A percentile compares a stretch with the other conserved stretches of the same genome.
Conservation (phyloP, 306 rosid species). For the Trifolium dubium region DNA sequence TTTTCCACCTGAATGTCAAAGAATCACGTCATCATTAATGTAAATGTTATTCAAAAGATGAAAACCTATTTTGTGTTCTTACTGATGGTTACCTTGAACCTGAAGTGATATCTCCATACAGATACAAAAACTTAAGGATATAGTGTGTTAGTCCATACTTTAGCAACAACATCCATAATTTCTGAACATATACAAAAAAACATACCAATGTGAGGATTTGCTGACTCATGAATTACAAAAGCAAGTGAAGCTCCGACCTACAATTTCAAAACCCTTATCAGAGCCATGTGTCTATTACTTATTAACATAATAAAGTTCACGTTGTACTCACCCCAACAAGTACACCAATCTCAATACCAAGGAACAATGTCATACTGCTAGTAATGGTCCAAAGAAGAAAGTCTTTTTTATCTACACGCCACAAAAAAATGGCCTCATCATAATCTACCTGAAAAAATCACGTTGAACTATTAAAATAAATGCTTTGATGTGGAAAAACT, state of each 20-base stretch:
- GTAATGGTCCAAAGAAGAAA: constrained; percentile 97
- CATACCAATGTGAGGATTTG: constrained; percentile 97
- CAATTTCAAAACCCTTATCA: constrained; percentile 40
- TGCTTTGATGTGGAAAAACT: constrained; percentile 29
- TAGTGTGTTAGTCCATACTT: neutral
- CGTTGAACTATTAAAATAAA: constrained; percentile 31
- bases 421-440: constrained; percentile 83
- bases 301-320: constrained; percentile 35
- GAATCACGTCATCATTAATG: too few relatives aligned
- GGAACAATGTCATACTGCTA: constrained; percentile 74
- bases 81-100: too few relatives aligned
- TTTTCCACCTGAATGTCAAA: too few relatives aligned
- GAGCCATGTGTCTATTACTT: constrained; percentile 24
- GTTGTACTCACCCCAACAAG: constrained; percentile 83
- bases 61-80: too few relatives aligned
- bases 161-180: constrained; percentile 28
- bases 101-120: too few relatives aligned
- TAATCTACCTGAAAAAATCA: constrained; percentile 82
- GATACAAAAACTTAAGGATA: too few relatives aligned
- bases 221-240: constrained; percentile 96
- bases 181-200: constrained; percentile 30
- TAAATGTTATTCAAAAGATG: too few relatives aligned
- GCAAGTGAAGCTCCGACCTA: constrained; percentile 95
- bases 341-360: constrained; percentile 97
- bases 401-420: constrained; percentile 93